Base-by-base conservation (phyloP, 768 basidiomycete genomes). In the Pulveroboletus sp. region DNA sequence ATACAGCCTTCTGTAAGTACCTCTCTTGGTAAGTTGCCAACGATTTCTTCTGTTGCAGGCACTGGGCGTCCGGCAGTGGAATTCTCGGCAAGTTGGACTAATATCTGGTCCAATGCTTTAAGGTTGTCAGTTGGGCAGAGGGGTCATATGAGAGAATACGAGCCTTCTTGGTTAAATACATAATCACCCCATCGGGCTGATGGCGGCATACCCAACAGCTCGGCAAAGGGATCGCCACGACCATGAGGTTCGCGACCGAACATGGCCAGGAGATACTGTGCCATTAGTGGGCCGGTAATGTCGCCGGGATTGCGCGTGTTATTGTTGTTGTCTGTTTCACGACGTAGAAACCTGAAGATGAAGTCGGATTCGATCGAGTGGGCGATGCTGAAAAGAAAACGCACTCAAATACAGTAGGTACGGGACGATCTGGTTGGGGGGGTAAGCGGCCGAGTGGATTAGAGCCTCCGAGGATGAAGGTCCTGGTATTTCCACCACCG, bases 121-220 rank as follows among this genome's bases (percentile, higher is more conserved):
- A 33, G 35, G 42, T 11, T 1, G 40, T 69, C 4, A 59, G 51
- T 43, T n/a, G n/a, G 9, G 43, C 3, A 30, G 32, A 38, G 6
- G 11, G 27, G 30, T 31, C 0, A 40, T 15, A 45, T 15, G 36
- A 39, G 9, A 28, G 6, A 28, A 47, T 7, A 58, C 73, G 48
- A 47, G 84, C 93, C 89, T 78, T 92, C 89, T 69, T 95, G 89
- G 55, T 83, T 89, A 60, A 92, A 88, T 6, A 89, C 93, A 71
- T 95, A 96, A 65, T 96, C 93, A 4, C 93, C 93, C 79, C 84
- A 80, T 60, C 81, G 73, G 1, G 86, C 84, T 31, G 69, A 70
- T 48, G 76, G 73, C 4, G 77, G 71, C 27, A 63, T 64, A 8
- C 70, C 72, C 35, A 82, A 69, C 36, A 80, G 43, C 13, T 74